Percentiles rank a stretch among this genome's conserved stretches.
Evolutionary conservation across 768 basidiomycete species (phyloP).

Genomic region (Fistulinella prunicolor): DNA sequence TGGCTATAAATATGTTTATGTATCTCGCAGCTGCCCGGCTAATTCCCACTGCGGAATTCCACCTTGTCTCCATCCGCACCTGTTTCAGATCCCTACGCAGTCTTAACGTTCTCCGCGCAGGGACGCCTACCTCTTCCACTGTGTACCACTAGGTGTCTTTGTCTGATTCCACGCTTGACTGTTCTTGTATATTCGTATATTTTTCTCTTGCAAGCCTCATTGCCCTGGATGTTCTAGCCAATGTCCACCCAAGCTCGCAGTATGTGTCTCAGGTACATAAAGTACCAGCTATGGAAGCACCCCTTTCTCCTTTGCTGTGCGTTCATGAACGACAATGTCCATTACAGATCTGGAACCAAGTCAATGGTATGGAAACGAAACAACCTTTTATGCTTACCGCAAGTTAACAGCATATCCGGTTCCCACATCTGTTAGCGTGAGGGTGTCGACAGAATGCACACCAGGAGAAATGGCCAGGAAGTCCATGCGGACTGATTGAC

Average conservation of each 20-base stretch:
- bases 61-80: neutral
- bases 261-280: conserved; percentile 11
- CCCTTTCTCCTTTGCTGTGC: conserved; percentile 5
- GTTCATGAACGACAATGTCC: conserved; percentile 72
- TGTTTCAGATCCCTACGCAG: conserved; percentile 1
- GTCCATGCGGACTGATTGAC: conserved; percentile 84
- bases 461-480: conserved; percentile 80
- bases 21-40: neutral
- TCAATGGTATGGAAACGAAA: conserved; percentile 1
- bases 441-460: conserved; percentile 68
- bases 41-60: neutral
- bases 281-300: conserved; percentile 12
- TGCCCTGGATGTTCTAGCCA: conserved; percentile 1
- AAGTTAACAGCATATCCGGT: conserved; percentile 71
- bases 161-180: conserved; percentile 8
- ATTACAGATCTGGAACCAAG: conserved; percentile 57
- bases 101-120: conserved; percentile 3
- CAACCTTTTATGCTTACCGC: conserved; percentile 42
- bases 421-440: conserved; percentile 74
- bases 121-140: conserved; percentile 10
- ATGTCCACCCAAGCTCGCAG: conserved; percentile 1
- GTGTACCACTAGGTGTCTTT: conserved; percentile 21
- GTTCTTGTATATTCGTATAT: conserved; percentile 25
- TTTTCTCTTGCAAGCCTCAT: conserved; percentile 11
- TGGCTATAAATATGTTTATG: conserved; percentile 57